Percentiles rank a stretch among this genome's conserved stretches.
These are phyloP conservation scores for Fusarium sarcochroum DNA, from an alignment of 2,329 filamentous ascomycete genomes.

Conservation along the genomic window DNA sequence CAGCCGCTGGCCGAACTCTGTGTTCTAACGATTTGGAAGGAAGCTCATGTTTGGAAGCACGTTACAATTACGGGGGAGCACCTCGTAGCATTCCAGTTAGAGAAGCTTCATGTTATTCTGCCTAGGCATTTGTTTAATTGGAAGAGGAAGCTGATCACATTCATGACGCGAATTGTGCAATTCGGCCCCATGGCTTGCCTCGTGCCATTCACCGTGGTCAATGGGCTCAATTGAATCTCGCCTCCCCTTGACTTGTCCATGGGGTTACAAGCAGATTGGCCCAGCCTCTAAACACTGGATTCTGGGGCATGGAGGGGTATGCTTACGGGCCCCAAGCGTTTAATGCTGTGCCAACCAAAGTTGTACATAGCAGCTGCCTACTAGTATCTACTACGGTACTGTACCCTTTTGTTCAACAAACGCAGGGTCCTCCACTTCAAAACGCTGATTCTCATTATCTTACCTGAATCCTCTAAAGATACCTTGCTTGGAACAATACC, in stretches of 20 bases:
- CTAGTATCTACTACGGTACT: too few relatives aligned
- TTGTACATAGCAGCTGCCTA: not conserved
- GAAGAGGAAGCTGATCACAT: conserved; percentile 4
- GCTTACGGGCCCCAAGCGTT: not conserved
- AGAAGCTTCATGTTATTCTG: not conserved
- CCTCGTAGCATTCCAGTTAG: conserved; percentile 9
- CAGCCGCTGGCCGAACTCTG: conserved; percentile 45
- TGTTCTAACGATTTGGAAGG: conserved; percentile 22
- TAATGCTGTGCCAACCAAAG: not conserved
- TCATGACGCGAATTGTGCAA: conserved; percentile 9
- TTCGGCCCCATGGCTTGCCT: conserved; percentile 16
- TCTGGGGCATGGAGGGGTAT: conserved; percentile 12
- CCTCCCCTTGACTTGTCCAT: conserved; percentile 23
- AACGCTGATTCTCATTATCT: not conserved
- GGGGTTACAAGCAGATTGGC: not conserved
- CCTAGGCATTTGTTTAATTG: not conserved
- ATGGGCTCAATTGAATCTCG: conserved; percentile 37
- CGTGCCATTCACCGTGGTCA: conserved; percentile 20
- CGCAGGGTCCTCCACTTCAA: not conserved
- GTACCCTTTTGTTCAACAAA: not conserved
- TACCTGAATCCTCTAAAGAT: not conserved
- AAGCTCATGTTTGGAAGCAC: conserved; percentile 22
- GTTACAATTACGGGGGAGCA: conserved; percentile 25
- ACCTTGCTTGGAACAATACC: not conserved
- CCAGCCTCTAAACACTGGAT: not conserved